Evolutionary conservation across 371 early-diverging fungal species (phyloP), one percentile per base, ranked within the genome.

Genomic region (Zopfochytrium polystomum): DNA sequence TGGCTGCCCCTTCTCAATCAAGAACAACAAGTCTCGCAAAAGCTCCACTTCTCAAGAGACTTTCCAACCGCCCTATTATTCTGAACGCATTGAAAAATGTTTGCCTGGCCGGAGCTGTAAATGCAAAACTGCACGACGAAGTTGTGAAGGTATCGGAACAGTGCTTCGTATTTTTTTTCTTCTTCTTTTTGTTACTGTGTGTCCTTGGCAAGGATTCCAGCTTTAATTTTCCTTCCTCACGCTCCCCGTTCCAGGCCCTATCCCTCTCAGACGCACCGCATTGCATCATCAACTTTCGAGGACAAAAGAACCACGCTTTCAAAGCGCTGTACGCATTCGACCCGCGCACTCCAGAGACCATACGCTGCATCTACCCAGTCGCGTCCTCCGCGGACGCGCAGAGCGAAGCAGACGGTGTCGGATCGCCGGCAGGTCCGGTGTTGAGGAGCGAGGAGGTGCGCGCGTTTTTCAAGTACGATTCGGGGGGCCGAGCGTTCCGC

Each of bases 381-480:
- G 52, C 26, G 22, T 23, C 55, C 6, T 3, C n/a, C n/a, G n/a
- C n/a, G n/a, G n/a, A n/a, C n/a, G n/a, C n/a, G n/a, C n/a, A n/a
- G n/a, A n/a, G n/a, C n/a, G n/a, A n/a, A n/a, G n/a, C n/a, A n/a
- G n/a, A n/a, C n/a, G n/a, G n/a, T n/a, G n/a, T n/a, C n/a, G n/a
- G n/a, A 27, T 11, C 15, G 54, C 48, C 20, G 56, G 29, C 22
- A 75, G 73, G 9, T 75, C 76, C 6, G 72, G 66, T 43, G 60
- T 49, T 79, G 3, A 46, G 54, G 25, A 53, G 55, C 7, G 29
- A 43, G 6, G 67, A 61, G 18, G 73, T 79, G 4, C 11, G 65
- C 23, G 73, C 69, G 54, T 79, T 64, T 58, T 79, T 76, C 70
- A 79, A 79, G 63, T 79, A 79, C 43, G 79, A 79, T 51, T 67